Conservation (phyloP, 140 eudicot species). For the Stevia rebaudiana region DNA sequence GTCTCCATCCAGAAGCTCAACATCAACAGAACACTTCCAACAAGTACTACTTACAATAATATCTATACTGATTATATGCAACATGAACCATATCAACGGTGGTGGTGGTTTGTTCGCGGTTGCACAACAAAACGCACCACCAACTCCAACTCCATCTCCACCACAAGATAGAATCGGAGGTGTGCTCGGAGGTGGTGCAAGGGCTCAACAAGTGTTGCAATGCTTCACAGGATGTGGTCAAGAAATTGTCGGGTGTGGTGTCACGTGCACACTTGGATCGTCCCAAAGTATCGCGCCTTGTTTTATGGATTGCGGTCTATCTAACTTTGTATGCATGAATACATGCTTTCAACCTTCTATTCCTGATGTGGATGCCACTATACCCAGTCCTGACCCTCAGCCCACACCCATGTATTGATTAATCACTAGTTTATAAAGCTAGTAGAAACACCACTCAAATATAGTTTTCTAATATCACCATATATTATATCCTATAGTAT, state of each 20-base stretch:
- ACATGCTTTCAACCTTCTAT: constrained; percentile 25
- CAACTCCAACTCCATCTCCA: not conserved
- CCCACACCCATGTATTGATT: not conserved
- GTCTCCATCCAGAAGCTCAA: constrained; percentile 11
- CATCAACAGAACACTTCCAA: not conserved
- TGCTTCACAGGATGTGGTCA: constrained; percentile 40
- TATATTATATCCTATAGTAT: not conserved
- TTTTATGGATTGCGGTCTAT: constrained; percentile 33
- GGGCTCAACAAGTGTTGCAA: constrained; percentile 36
- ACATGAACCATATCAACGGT: not conserved
- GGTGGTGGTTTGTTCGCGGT: constrained; percentile 11
- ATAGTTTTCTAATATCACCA: not conserved
- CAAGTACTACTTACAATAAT: constrained; percentile 2
- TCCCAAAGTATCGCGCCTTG: constrained; percentile 37
- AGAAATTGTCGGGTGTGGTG: constrained; percentile 34
- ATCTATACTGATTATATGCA: constrained; percentile 2
- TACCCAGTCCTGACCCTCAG: not conserved
- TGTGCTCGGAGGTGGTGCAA: constrained; percentile 16
- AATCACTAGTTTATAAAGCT: not conserved
- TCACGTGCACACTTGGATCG: constrained; percentile 36
- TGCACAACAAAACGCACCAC: constrained; percentile 17
- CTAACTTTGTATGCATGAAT: constrained; percentile 37
- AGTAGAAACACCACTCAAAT: too few species aligned
- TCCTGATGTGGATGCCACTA: constrained; percentile 9
- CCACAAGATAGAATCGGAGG: constrained; percentile 18